Evolutionary conservation across 805 yeast genomes (phyloP).

Genomic region (Zygosaccharomyces gambellarensis): DNA sequence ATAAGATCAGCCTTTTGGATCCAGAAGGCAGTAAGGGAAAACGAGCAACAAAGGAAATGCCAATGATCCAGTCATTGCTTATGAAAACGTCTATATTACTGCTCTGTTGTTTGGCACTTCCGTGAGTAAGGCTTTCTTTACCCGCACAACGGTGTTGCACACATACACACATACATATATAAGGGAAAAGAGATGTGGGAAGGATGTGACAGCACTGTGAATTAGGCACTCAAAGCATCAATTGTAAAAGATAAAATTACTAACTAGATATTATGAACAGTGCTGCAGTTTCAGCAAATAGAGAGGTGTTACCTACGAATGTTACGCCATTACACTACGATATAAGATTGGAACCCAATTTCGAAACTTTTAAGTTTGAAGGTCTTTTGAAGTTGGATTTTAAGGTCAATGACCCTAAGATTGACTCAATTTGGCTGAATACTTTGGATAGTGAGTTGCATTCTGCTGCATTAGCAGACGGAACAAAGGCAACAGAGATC

Average conservation of each 20-base stretch:
- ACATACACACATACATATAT: not conserved
- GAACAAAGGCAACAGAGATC: slow-evolving; percentile 38
- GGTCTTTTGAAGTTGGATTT: slow-evolving; percentile 55
- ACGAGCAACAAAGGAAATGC: not conserved
- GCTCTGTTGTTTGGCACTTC: not conserved
- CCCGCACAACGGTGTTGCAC: slow-evolving; percentile 1
- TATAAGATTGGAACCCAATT: slow-evolving; percentile 58
- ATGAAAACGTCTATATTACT: not conserved
- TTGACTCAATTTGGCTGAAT: slow-evolving; percentile 51
- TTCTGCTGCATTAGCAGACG: slow-evolving; percentile 41
- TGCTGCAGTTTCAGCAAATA: slow-evolving; percentile 16
- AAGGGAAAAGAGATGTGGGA: not conserved
- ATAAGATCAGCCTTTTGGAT: no score
- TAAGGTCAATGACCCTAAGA: slow-evolving; percentile 42
- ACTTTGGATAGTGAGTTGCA: slow-evolving; percentile 59
- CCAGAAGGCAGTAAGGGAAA: not conserved
- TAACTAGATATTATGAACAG: slow-evolving; percentile 8
- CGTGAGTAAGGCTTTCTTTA: not conserved
- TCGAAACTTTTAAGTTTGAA: slow-evolving; percentile 52
- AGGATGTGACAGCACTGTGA: not conserved
- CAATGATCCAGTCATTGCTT: not conserved
- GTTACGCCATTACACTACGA: slow-evolving; percentile 74
- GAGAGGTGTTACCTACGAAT: slow-evolving; percentile 52
- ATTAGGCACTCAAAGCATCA: not conserved
- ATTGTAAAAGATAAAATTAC: not conserved